These are phyloP conservation scores for Rhizophagus sp. DNA, from an alignment of 192 early-diverging fungal species.

Conservation along the genomic window DNA sequence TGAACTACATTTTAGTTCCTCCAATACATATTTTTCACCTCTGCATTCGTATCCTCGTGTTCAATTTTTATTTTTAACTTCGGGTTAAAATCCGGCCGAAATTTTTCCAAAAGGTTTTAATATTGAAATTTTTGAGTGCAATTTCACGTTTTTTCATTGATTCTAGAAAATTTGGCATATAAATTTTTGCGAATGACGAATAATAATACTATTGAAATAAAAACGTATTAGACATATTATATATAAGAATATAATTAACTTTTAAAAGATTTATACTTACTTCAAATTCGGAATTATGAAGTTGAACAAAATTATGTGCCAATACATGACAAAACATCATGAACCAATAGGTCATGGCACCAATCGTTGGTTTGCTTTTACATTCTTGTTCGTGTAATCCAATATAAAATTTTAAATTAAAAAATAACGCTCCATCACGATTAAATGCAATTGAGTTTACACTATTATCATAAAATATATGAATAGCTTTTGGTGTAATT, in stretches of 20 bases:
- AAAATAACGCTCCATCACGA: constrained; percentile 71
- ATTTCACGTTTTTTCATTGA: background rate
- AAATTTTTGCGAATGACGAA: constrained; percentile 73
- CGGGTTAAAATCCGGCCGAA: no score
- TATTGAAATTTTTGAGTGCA: no score
- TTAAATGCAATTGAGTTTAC: constrained; percentile 83
- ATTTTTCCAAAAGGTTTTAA: no score
- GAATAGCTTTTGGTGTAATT: constrained; percentile 54
- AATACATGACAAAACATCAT: constrained; percentile 83
- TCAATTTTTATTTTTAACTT: no score
- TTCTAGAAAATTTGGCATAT: constrained; percentile 50
- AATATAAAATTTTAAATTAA: constrained; percentile 80
- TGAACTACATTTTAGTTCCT: no score
- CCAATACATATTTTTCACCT: no score
- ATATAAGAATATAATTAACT: background rate
- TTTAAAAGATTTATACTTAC: constrained; percentile 30
- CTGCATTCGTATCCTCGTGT: no score
- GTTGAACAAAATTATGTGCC: constrained; percentile 70
- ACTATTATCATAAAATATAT: constrained; percentile 75
- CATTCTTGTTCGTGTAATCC: constrained; percentile 59
- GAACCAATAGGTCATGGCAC: constrained; percentile 79
- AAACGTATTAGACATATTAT: background rate
- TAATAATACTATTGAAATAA: constrained; percentile 61
- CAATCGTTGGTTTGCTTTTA: constrained; percentile 24
- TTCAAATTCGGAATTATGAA: constrained; percentile 76